Conservation (phyloP, 208 protist species). For the Leishmania arabica region DNA sequence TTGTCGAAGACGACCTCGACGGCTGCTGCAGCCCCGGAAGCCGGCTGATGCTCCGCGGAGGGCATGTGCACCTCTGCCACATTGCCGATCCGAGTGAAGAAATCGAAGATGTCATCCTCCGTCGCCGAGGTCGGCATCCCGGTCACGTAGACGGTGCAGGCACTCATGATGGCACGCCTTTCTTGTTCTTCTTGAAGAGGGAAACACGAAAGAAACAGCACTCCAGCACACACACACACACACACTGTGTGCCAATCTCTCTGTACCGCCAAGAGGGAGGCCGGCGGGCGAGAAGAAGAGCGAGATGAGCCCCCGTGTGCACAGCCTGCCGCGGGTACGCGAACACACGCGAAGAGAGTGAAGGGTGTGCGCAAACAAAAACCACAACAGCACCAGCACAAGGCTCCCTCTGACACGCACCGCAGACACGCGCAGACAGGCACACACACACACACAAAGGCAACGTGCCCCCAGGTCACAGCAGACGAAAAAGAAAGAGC, state of each 20-base stretch:
- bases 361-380: not conserved
- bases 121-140: constrained; percentile 48
- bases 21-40: not conserved
- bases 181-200: not conserved
- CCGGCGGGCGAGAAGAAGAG: not conserved
- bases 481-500: not conserved
- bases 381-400: not conserved
- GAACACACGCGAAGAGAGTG: not conserved
- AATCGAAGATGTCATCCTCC: constrained; percentile 63
- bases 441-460: too few species aligned
- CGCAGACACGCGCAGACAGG: not conserved
- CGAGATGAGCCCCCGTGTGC: not conserved
- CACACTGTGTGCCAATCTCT: too few species aligned
- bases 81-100: constrained; percentile 67
- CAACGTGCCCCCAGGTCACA: too few species aligned
- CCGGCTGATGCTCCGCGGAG: not conserved
- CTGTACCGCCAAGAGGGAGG: not conserved
- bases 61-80: constrained; percentile 47
- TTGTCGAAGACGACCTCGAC: constrained; percentile 32
- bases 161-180: constrained; percentile 11
- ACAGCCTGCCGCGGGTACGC: not conserved
- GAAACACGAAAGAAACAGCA: not conserved
- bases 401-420: not conserved
- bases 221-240: not conserved
- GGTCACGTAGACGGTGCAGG: constrained; percentile 37